Evolutionary conservation across 306 rosid genomes (phyloP), one percentile per base, ranked within the genome.

Genomic region (Oemleria cerasiformis): DNA sequence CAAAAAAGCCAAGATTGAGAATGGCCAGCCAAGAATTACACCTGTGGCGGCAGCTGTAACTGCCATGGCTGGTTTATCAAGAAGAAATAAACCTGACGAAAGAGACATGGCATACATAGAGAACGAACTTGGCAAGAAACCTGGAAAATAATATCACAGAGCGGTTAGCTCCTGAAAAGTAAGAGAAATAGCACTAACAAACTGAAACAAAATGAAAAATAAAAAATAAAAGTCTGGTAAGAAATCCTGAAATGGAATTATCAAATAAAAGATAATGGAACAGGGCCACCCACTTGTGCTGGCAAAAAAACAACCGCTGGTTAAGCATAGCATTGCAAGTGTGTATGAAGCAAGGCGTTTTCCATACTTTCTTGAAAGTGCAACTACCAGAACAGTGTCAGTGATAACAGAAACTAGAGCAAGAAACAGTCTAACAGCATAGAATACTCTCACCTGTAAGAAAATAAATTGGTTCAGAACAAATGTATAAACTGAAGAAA

Each of bases 111-210:
- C 96, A 48, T 95, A 91, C 99, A 95, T 95, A 60, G 99, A 89
- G 89, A 95, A 95, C 2, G 99, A 89, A 81, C 99, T 95, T 54
- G 99, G 99, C 96, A 95, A 79, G 85, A 95, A 91, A 91, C 99
- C 99, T 91, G 81, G 60, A 66, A 70, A 77, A 54, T 51, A 56
- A 83, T 13, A 71, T 58, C 67, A 50, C 13, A 9, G 65, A 56
- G 43, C 19, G 55, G 23, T 8, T 43, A 70, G 12, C 16, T 40
- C 56, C 6, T 14, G 56, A 57, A 38, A 57, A 57, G 8, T 5
- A 56, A 55, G 74, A 55, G 53, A 56, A 14, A 25, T 13, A 55
- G 4, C 9, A 68, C 1, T 0, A 51, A 58, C 8, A 77, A 63
- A 44, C 79, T 51, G 66, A n/a, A 63, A 47, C 15, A 40, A 59